Evolutionary conservation across 1,284 basidiomycete species (phyloP).

Genomic region (Mycena citricolor): DNA sequence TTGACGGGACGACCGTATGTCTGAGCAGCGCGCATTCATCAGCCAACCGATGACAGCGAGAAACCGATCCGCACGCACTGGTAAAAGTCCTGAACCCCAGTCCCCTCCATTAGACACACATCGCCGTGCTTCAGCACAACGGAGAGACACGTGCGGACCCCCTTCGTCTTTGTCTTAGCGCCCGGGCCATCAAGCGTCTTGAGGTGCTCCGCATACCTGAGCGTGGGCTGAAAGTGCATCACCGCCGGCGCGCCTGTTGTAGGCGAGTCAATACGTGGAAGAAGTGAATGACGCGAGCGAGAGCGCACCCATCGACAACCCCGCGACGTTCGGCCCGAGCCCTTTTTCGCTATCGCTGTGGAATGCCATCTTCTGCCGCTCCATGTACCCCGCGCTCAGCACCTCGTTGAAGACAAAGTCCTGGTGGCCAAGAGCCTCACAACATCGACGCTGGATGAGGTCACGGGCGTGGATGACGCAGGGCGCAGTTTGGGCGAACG

Average conservation of each 20-base stretch:
- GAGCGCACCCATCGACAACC: constrained; percentile 31
- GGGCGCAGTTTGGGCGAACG: constrained; percentile 54
- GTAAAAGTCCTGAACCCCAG: constrained; percentile 62
- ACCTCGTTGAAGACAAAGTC: constrained; percentile 72
- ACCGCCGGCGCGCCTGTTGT: constrained; percentile 52
- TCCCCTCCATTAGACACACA: constrained; percentile 72
- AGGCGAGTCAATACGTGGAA: background rate
- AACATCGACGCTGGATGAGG: constrained; percentile 55
- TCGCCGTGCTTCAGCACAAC: constrained; percentile 73
- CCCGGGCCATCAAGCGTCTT: constrained; percentile 30
- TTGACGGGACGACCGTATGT: constrained; percentile 48
- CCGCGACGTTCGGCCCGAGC: constrained; percentile 68
- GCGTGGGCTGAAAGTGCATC: constrained; percentile 68
- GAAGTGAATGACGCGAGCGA: too few relatives aligned
- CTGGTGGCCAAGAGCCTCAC: constrained; percentile 36
- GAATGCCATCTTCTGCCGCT: constrained; percentile 78
- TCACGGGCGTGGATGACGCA: constrained; percentile 57
- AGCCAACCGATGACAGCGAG: background rate
- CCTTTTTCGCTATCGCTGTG: constrained; percentile 76
- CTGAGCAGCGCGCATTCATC: constrained; percentile 26
- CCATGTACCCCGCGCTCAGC: constrained; percentile 71
- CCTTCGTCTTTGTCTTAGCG: constrained; percentile 7
- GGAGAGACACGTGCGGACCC: constrained; percentile 14
- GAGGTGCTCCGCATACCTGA: constrained; percentile 35
- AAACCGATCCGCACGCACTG: constrained; percentile 43